Percentiles rank a stretch among this genome's conserved stretches.
Conservation (phyloP, 1,284 basidiomycete species). For the Tetrapyrgos nigripes region DNA sequence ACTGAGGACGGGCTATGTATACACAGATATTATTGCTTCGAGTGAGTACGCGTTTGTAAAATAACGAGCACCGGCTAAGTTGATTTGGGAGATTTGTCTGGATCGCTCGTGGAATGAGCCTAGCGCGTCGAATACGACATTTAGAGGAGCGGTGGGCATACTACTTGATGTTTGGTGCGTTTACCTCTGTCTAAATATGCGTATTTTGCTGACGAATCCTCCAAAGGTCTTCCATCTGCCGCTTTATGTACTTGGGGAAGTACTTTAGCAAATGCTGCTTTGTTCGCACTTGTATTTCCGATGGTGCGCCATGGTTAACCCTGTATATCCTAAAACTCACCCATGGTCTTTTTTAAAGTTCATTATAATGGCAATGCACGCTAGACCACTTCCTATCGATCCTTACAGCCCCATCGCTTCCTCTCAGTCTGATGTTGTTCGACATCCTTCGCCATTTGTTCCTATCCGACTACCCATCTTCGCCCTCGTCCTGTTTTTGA, state of each 20-base stretch:
- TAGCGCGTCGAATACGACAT: slow-evolving; percentile 71
- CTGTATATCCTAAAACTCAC: slow-evolving; percentile 17
- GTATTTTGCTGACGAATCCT: slow-evolving; percentile 4
- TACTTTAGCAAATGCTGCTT: slow-evolving; percentile 74
- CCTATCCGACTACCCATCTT: slow-evolving; percentile 83
- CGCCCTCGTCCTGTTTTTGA: slow-evolving; percentile 73
- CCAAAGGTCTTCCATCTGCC: slow-evolving; percentile 65
- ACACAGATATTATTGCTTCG: slow-evolving; percentile 84
- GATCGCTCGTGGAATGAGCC: slow-evolving; percentile 73
- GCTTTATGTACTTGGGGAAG: slow-evolving; percentile 74
- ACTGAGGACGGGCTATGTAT: slow-evolving; percentile 4
- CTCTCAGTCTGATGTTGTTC: slow-evolving; percentile 46
- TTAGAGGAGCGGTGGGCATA: slow-evolving; percentile 89
- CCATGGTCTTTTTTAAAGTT: slow-evolving; percentile 50
- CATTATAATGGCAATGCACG: slow-evolving; percentile 81
- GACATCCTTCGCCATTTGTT: slow-evolving; percentile 74
- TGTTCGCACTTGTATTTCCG: slow-evolving; percentile 83
- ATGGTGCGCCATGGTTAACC: slow-evolving; percentile 47
- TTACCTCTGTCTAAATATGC: slow-evolving; percentile 3
- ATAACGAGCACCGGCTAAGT: slow-evolving; percentile 6
- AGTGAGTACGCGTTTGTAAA: slow-evolving; percentile 57
- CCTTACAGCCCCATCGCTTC: slow-evolving; percentile 68
- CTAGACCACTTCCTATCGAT: slow-evolving; percentile 67
- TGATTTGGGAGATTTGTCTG: slow-evolving; percentile 67
- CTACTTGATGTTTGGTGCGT: slow-evolving; percentile 78